Base-by-base conservation (phyloP, 2,329 filamentous ascomycete genomes). In the Didymella segeticola region DNA sequence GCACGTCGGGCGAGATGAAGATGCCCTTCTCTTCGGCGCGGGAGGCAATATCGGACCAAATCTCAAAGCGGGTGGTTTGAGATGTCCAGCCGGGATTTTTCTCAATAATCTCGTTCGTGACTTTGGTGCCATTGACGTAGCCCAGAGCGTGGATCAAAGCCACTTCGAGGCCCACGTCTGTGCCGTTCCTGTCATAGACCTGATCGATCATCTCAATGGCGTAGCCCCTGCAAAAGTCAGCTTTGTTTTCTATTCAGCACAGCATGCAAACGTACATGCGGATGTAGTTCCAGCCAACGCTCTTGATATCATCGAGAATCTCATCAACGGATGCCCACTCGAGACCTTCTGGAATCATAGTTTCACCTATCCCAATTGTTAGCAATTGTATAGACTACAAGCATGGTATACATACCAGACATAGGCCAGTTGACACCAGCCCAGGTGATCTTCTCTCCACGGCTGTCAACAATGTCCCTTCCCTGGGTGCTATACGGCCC, bases 341-440 rank as follows among this genome's bases (percentile, higher is more conserved):
- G 22, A 86, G 77, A 48, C 84, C 84, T 68, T 87, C 84, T 37
- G 84, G 83, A 19, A 86, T 76, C 73, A 84, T 83, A 49, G 79
- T 75, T 67, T 86, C 83, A 65, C 83, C 78, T 71, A 82, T 39
- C 11, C 2, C 8, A 10, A 17, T 22, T 9, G 46, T 55, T 5
- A 50, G 46, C 11, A 30, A 8, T 11, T 34, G 31, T 14, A 3
- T 5, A 11, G n/a, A 23, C 29, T 6, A 19, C 11, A 31, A 17
- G 3, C 3, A 11, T 12, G 5, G 10, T 41, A 3, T 22, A 53
- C 61, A 22, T 63, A 68, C 67, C 66, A 25, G 64, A 67, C 65
- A 69, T 67, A 6, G 82, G 82, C 84, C 84, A 86, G 76, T 86
- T 86, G 67, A 84, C 77, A 68, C 84, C 86, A n/a, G 81, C 81